Evolutionary conservation across 176 grass and related monocot genomes (phyloP).

Genomic region (Rhynchospora tenuis): DNA sequence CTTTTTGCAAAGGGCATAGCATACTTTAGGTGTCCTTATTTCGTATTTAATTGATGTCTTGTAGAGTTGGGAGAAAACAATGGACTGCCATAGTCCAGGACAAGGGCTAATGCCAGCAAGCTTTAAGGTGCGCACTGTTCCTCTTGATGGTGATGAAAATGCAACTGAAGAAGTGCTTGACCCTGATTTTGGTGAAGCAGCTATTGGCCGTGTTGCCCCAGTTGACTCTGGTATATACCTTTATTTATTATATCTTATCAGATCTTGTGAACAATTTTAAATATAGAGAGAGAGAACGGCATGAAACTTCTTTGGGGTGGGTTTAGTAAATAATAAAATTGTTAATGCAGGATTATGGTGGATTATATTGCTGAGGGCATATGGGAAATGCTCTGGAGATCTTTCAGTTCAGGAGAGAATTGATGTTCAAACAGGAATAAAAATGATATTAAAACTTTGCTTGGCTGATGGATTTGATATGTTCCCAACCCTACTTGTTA

Average conservation of each 20-base stretch:
- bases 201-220: constrained; percentile 88
- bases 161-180: constrained; percentile 81
- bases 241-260: background rate
- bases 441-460: constrained; percentile 89
- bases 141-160: constrained; percentile 67
- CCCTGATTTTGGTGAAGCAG: constrained; percentile 92
- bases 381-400: constrained; percentile 86
- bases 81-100: constrained; percentile 92
- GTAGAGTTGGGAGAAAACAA: constrained; percentile 97
- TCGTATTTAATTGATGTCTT: background rate
- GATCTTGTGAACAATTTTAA: background rate
- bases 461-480: constrained; percentile 92
- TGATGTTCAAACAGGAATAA: constrained; percentile 93
- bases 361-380: constrained; percentile 89
- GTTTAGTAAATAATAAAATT: constrained; percentile 1
- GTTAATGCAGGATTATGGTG: constrained; percentile 69
- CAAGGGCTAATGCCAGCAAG: constrained; percentile 91
- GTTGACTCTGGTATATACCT: constrained; percentile 71
- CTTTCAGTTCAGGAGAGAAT: constrained; percentile 81
- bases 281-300: background rate
- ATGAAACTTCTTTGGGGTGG: background rate
- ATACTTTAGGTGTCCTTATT: background rate
- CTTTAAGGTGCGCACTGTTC: constrained; percentile 82
- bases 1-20: background rate
- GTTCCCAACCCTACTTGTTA: constrained; percentile 86